Conservation (phyloP, 2,329 filamentous ascomycete species). For the Alternaria sp. region DNA sequence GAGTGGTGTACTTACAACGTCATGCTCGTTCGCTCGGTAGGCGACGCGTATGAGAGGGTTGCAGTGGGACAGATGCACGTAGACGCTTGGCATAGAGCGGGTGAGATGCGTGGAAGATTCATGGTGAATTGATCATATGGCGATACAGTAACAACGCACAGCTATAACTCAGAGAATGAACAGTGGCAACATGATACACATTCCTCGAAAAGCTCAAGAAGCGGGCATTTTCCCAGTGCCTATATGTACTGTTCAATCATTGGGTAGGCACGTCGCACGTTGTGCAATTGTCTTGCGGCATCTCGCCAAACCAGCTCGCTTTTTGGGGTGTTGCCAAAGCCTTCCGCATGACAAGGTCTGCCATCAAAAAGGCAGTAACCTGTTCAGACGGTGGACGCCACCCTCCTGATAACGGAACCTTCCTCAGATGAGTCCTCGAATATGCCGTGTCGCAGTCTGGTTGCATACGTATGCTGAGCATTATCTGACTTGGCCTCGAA, state of each 20-base stretch:
- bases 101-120: background rate
- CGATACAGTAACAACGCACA: background rate
- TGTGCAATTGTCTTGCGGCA: background rate
- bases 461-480: background rate
- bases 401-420: background rate
- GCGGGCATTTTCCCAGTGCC: background rate
- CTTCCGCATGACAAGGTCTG: background rate
- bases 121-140: background rate
- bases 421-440: background rate
- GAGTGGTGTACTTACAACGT: constrained; percentile 8
- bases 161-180: background rate
- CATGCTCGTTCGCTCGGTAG: background rate
- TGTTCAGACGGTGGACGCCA: background rate
- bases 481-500: background rate
- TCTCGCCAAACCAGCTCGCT: background rate
- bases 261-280: background rate
- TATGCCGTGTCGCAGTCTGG: background rate
- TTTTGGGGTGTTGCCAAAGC: background rate
- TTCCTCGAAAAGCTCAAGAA: background rate
- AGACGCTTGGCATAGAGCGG: background rate
- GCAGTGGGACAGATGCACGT: constrained; percentile 3
- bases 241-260: background rate
- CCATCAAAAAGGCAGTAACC: background rate
- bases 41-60: background rate
- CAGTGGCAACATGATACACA: background rate